Base-by-base conservation (phyloP, 2,329 filamentous ascomycete species). In the Rhynchosporium graminicola region DNA sequence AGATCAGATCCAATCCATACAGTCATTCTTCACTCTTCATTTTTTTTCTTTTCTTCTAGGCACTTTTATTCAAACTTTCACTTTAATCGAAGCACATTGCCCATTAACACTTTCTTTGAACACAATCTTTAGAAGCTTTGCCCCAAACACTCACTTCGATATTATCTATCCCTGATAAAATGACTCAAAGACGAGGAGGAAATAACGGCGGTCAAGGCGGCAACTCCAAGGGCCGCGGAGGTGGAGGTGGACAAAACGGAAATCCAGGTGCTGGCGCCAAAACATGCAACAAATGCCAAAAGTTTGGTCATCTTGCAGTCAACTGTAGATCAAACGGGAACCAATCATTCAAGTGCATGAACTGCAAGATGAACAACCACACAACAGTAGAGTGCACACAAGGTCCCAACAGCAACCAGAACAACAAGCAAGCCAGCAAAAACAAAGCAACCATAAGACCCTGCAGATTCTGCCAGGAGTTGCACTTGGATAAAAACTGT, bases 401-500 rank as follows among this genome's bases (percentile, higher is more conserved):
- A 36, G 43, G 56, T 12, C 13, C 3, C 43, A 38, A 38, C 8
- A 40, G 12, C 56, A 42, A 40, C 5, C n/a, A 5, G 4, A 38
- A 26, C 26, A 50, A 43, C 31, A 29, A n/a, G 33, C 33, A 36
- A 20, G 10, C n/a, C n/a, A 38, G 31, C 31, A 48, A 26, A 10
- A 45, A 28, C 3, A 46, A 33, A 7, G 28, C 26, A 9, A 33
- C 26, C 33, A 36, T 36, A 20, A 57, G 40, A 47, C 40, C 54
- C 2, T 57, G 54, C 54, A 45, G 40, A 46, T 57, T 33, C 31
- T 57, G 54, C 31, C 6, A 36, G 28, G 43, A 45, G 8, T 33
- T 57, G 28, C 54, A 57, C 20, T 33, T 57, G 13, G 54, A 57
- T n/a, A 57, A 46, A 45, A 28, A 57, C n/a, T 57, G 54, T 33